Base-by-base conservation (phyloP, 2,329 filamentous ascomycete genomes). In the Alternaria conjuncta region DNA sequence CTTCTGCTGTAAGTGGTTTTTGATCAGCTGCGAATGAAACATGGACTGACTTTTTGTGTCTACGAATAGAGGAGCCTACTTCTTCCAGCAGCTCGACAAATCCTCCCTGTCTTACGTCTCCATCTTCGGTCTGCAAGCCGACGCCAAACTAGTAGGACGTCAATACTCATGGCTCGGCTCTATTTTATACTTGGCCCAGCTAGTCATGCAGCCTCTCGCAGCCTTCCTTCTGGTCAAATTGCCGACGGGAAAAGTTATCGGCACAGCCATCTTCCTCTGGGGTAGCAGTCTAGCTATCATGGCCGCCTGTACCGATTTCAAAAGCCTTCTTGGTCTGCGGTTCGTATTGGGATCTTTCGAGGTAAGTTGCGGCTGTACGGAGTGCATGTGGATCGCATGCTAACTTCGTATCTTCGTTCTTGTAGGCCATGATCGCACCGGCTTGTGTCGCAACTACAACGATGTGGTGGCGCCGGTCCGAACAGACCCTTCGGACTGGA, bases 151-250 rank as follows among this genome's bases (percentile, higher is more conserved):
- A 8, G 75, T 80, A n/a, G 84, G 81, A 18, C 74, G 81, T 30
- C 79, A 87, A 58, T 81, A 84, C 74, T 89, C 87, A 2, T 89
- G 87, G 87, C 84, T 90, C 0, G 86, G 87, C 0, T 88, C 86
- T 2, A 85, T 90, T 55, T 79, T 90, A 13, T 90, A 87, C 69
- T 75, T 86, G n/a, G 84, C 84, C 0, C 85, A 87, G 69, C 78
- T 87, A n/a, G 80, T 85, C 7, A 84, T 82, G 67, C 84, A 87
- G 74, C 84, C 84, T 2, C 70, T 84, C 32, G 80, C 85, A 9
- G 84, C 84, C 3, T 84, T 84, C 55, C 79, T 87, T 0, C 78
- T 89, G 47, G 86, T 89, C 58, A 88, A 87, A 66, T 77, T 89
- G 3, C 87, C 86, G 2, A 82, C 88, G 32, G 87, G 85, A 21